Conservation (phyloP, 768 basidiomycete genomes). For the Ramaria rubella region DNA sequence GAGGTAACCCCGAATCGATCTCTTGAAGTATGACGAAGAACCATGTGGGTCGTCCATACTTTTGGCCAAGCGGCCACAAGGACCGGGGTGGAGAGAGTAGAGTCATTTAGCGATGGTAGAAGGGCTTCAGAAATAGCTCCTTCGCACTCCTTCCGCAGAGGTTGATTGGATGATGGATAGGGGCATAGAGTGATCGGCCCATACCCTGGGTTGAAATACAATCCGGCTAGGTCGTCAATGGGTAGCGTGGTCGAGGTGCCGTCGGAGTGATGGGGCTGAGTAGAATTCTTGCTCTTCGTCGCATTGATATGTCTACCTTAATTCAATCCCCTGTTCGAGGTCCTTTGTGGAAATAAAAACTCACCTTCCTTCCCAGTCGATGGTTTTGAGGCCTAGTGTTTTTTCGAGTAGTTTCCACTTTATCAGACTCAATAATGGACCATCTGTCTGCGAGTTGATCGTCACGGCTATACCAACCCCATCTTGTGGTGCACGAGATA, state of each 20-base stretch:
- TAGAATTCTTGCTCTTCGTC: neutral
- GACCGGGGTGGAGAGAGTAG: neutral
- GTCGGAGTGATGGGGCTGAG: neutral
- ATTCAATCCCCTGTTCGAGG: too few relatives aligned
- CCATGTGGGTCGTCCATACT: neutral
- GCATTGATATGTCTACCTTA: neutral
- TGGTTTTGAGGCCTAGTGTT: neutral
- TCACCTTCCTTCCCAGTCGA: constrained; percentile 12
- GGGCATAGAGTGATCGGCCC: constrained; percentile 33
- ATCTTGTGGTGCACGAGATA: constrained; percentile 31
- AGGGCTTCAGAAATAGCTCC: too few relatives aligned
- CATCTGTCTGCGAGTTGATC: constrained; percentile 21
- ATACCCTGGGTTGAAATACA: constrained; percentile 33
- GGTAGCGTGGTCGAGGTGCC: neutral
- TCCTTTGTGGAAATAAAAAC: neutral
- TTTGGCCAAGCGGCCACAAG: neutral
- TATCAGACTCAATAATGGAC: constrained; percentile 14
- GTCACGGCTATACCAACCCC: constrained; percentile 31
- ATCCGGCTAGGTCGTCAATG: constrained; percentile 28
- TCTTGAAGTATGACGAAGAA: neutral
- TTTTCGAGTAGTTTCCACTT: constrained; percentile 18
- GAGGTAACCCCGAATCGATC: neutral
- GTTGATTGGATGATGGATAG: neutral
- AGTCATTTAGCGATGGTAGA: too few relatives aligned
- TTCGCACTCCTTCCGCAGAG: too few relatives aligned